Conservation (phyloP, 805 yeast species). For the Yueomyces sinensis region DNA sequence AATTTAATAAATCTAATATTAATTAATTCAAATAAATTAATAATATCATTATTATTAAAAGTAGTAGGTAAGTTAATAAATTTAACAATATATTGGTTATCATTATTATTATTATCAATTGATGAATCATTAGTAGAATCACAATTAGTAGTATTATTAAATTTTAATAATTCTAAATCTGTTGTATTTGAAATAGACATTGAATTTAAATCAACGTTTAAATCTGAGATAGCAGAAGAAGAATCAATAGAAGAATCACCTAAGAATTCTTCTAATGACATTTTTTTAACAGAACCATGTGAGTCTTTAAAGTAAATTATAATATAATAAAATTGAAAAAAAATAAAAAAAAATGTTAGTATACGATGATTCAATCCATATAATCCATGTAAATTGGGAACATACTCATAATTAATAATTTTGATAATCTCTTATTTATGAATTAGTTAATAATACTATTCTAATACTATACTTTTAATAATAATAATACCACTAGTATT, state of each 20-base stretch:
- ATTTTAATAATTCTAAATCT: constrained; percentile 17
- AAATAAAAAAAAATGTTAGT: background rate
- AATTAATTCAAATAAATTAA: constrained; percentile 50
- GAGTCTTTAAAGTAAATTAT: too few relatives aligned
- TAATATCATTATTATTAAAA: constrained; percentile 35
- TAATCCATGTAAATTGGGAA: too few relatives aligned
- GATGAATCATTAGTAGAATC: background rate
- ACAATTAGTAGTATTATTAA: constrained; percentile 1
- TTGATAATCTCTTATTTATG: too few relatives aligned
- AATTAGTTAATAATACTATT: too few relatives aligned
- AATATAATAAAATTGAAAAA: too few relatives aligned
- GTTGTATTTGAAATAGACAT: constrained; percentile 23
- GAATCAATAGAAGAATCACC: constrained; percentile 30
- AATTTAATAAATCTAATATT: constrained; percentile 44
- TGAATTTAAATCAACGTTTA: constrained; percentile 24
- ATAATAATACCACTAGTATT: too few relatives aligned
- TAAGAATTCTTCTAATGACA: constrained; percentile 34
- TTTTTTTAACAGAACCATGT: constrained; percentile 26
- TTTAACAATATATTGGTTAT: constrained; percentile 56
- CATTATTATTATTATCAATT: constrained; percentile 1
- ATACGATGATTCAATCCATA: too few relatives aligned
- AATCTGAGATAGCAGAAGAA: constrained; percentile 8
- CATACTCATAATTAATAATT: too few relatives aligned
- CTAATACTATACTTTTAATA: too few relatives aligned
- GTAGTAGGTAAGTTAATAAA: constrained; percentile 46